Base-by-base conservation (phyloP, 805 yeast species). In the Wickerhamiella hasegawae region DNA sequence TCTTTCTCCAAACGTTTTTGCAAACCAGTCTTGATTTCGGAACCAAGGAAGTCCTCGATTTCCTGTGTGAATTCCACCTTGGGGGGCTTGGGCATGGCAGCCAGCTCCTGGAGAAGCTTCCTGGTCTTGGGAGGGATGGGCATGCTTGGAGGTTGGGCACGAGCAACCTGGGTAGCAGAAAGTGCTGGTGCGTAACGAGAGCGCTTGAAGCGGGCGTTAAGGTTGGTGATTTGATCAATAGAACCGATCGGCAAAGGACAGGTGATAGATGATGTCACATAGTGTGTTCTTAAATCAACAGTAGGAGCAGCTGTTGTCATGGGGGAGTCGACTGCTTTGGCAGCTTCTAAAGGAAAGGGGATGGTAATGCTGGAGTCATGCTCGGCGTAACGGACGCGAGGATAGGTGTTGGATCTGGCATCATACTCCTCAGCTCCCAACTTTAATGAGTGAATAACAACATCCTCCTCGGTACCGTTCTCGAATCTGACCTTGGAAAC, bases 261-360 rank as follows among this genome's bases (percentile, higher is more conserved):
- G 10, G 24, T 11, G 17, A 74, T 72, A 5, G 81, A 57, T 15
- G 80, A 67, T 38, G 73, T 75, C 16, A 79, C 76, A 56, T 71
- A 77, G 55, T 65, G 79, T 3, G 95, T 73, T 53, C 83, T 76
- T 46, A 73, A 80, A 41, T 73, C 69, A 2, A 71, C 83, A 2
- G 60, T 56, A 8, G 62, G 69, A 20, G 68, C 66, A 4, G 57
- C 52, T 1, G 93, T 80, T 3, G 75, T 69, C 43, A 70, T 61
- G 21, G 52, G 58, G 34, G 73, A 75, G 44, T 75, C 83, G 42
- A 69, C 69, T 0, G 63, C 59, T 40, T 55, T 44, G 5, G 52
- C 45, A 17, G 54, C 53, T 23, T 65, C 72, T 1, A 90, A 85
- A 26, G 95, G 95, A 93, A 94, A 87, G 36, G 96, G 96, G 34